A percentile compares a stretch with the other conserved stretches of the same genome.
phyloP scores from a whole-genome alignment of 2,329 filamentous ascomycete genomes.

The Penicillium sp. region DNA sequence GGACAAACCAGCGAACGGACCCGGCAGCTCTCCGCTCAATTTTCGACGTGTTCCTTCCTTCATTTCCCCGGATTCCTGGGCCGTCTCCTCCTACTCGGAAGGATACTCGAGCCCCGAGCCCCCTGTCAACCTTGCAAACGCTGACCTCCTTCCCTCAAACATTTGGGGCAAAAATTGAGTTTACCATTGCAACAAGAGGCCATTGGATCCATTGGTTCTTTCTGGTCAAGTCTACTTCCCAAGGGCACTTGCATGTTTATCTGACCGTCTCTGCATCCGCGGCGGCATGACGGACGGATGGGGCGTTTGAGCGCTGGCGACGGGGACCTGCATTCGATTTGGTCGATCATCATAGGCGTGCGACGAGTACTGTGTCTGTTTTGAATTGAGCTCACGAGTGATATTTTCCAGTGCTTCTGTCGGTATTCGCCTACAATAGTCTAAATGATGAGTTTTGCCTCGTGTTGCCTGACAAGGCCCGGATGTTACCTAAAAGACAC shows the following conservation, averaged over 20 bases:
- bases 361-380: neutral
- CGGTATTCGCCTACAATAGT: no score
- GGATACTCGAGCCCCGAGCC: neutral
- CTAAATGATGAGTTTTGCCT: no score
- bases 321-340: conserved; percentile 16
- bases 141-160: no score
- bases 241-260: conserved; percentile 3
- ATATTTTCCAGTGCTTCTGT: neutral
- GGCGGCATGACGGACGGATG: neutral
- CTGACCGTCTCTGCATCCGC: conserved; percentile 1
- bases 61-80: neutral
- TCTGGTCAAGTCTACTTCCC: no score
- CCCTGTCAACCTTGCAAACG: neutral
- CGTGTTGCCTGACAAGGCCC: no score
- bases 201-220: neutral
- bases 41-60: neutral
- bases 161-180: neutral
- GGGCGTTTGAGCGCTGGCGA: conserved; percentile 8
- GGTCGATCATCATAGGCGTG: conserved; percentile 1
- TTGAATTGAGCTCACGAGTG: neutral
- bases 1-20: neutral
- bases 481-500: no score
- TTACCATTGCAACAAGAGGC: neutral
- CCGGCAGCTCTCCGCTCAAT: neutral
- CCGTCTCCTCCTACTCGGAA: neutral